These are phyloP conservation scores for Suillus brevipes DNA, from an alignment of 768 basidiomycete genomes.

Conservation along the genomic window DNA sequence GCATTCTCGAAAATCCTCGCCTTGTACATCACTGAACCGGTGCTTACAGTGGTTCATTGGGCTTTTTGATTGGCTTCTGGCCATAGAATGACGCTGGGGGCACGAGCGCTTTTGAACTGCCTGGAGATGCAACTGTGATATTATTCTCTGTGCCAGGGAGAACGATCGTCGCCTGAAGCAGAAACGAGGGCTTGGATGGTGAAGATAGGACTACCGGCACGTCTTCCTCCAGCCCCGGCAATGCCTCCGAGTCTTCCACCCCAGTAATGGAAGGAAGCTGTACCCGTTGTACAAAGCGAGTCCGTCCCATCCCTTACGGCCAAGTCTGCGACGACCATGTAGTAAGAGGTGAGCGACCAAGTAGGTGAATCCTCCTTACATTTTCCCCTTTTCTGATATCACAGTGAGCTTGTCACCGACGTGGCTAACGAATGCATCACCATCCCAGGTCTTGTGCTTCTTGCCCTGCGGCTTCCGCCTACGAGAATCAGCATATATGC, in stretches of 20 bases:
- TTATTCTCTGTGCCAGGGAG: slow-evolving; percentile 23
- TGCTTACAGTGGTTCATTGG: slow-evolving; percentile 49
- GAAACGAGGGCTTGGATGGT: slow-evolving; percentile 13
- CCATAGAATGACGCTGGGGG: slow-evolving; percentile 66
- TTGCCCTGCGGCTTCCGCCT: slow-evolving; percentile 74
- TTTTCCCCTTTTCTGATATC: slow-evolving; percentile 68
- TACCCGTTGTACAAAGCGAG: slow-evolving; percentile 43
- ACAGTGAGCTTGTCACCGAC: slow-evolving; percentile 53
- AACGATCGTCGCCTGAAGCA: slow-evolving; percentile 9
- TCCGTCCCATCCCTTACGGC: slow-evolving; percentile 61
- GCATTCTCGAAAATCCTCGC: slow-evolving; percentile 28
- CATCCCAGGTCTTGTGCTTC: slow-evolving; percentile 90
- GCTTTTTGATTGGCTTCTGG: slow-evolving; percentile 32
- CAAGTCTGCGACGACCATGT: slow-evolving; percentile 47
- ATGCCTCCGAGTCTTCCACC: slow-evolving; percentile 24
- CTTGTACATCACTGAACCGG: no score
- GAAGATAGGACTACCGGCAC: slow-evolving; percentile 15
- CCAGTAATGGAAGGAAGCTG: slow-evolving; percentile 44
- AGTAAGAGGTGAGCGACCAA: slow-evolving; percentile 7
- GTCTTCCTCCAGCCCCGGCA: slow-evolving; percentile 23
- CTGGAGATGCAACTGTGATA: slow-evolving; percentile 10
- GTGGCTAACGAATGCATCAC: slow-evolving; percentile 63
- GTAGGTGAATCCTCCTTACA: slow-evolving; percentile 43
- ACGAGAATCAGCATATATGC: slow-evolving; percentile 7
- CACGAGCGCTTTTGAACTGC: slow-evolving; percentile 37